Base-by-base conservation (phyloP, 805 yeast species). In the Candida takata region DNA sequence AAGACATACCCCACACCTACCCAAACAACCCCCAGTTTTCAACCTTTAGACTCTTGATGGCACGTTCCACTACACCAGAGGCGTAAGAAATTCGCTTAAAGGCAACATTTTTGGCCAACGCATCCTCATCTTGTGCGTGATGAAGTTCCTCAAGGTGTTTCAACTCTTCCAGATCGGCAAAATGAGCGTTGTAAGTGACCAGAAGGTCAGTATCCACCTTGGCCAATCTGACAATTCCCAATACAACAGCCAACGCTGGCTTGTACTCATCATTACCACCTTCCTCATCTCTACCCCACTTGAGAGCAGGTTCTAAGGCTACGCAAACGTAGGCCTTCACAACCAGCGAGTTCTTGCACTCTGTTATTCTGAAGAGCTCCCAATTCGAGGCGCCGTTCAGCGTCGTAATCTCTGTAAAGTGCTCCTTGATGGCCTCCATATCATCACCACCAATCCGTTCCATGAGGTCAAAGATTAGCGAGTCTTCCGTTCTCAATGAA, bases 401-500 rank as follows among this genome's bases (percentile, higher is more conserved):
- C 3, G 55, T 59, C 4, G 70, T 55, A 15, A 81, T 60, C 45
- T 81, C 92, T 10, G 62, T 59, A 24, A 79, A 47, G 55, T 83
- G 90, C 25, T 59, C 64, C 6, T 59, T 49, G 16, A 79, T 50
- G 0, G 81, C 79, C 9, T 43, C 49, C 6, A 58, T 41, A 13
- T 65, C 67, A 15, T 61, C 62, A 0, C 43, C 48, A 1, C 59
- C 64, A 0, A 75, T 73, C 18, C 60, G 48, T 45, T 82, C 84
- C 43, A 82, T 55, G 12, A 82, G 54, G 42, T 82, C 92, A 14
- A 82, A 51, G n/a, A 82, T 76, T 8, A 81, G 53, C 13, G 82
- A 71, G 44, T 70, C 76, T 35, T 77, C 73, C 31, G 58, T 47
- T 27, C 58, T 57, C 31, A 66, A 51, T 33, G 43, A 48, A 29